Base-by-base conservation (phyloP, 768 basidiomycete genomes). In the Termitomyces sp. region DNA sequence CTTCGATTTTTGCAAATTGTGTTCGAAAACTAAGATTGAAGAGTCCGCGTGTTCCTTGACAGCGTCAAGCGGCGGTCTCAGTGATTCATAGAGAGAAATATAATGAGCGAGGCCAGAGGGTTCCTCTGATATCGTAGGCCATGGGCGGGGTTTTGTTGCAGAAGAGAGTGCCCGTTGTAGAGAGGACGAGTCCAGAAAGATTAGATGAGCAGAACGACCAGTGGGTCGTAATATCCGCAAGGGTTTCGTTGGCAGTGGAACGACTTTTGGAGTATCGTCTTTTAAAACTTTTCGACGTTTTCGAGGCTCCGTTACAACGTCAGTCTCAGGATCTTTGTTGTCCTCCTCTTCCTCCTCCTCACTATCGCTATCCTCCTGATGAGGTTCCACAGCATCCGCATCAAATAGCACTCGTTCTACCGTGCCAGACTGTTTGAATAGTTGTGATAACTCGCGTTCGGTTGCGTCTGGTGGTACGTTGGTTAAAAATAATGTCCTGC, bases 401-500 rank as follows among this genome's bases (percentile, higher is more conserved):
- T 84, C 80, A 63, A 94, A 89, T 1, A 83, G 61, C 10, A 94
- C 84, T 48, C 76, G 76, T 68, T 96, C 94, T 17, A 95, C 78
- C 0, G 85, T 85, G 23, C 94, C 94, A 54, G 79, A 84, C 23
- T 77, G 64, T 65, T 86, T 86, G 76, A 95, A 95, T n/a, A 97
- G 74, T 11, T 81, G 71, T 2, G 83, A 74, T 0, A 97, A 70
- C 64, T 94, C 91, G 37, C 89, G 78, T 62, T 91, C 89, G 1
- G 91, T 90, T 3, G 91, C 83, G 67, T 96, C 93, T 54, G 92
- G 86, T 2, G 95, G 94, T 5, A 95, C 73, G 64, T 98, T 97
- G 54, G 89, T 90, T 2, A 95, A 73, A 65, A 98, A 98, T 10
- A 96, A 76, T 0, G 93, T 95, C 43, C 93, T 80, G 16, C 80